These are phyloP conservation scores for Calonectria henricotiae DNA, from an alignment of 2,329 filamentous ascomycete genomes.

Conservation along the genomic window DNA sequence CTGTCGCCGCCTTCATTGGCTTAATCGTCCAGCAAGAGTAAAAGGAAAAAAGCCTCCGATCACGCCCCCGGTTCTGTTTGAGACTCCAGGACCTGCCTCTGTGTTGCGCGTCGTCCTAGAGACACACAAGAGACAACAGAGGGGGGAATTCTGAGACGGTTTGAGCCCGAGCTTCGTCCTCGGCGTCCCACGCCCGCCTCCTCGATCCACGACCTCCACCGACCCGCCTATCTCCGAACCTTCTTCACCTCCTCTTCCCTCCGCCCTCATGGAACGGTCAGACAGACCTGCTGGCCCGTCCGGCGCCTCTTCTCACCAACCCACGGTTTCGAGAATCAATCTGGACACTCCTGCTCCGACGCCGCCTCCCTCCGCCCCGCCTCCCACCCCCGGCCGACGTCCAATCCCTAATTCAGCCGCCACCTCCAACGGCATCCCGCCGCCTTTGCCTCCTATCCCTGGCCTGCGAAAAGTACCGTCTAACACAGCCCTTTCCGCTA, in stretches of 20 bases:
- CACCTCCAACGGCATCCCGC: slow-evolving; percentile 61
- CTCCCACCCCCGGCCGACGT: slow-evolving; percentile 56
- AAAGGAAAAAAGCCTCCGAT: slow-evolving; percentile 33
- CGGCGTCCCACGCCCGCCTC: slow-evolving; percentile 41
- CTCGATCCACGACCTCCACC: slow-evolving; percentile 49
- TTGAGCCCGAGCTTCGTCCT: slow-evolving; percentile 45
- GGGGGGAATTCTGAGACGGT: slow-evolving; percentile 56
- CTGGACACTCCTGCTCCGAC: slow-evolving; percentile 59
- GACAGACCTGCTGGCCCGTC: slow-evolving; percentile 54
- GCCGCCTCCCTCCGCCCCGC: slow-evolving; percentile 39
- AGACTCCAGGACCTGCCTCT: slow-evolving; percentile 48
- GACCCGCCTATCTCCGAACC: slow-evolving; percentile 38
- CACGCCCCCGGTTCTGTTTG: slow-evolving; percentile 43
- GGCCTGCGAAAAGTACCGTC: slow-evolving; percentile 66
- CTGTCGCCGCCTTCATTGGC: slow-evolving; percentile 55
- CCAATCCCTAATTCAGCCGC: slow-evolving; percentile 60
- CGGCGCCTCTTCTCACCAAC: slow-evolving; percentile 49
- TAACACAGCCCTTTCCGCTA: slow-evolving; percentile 65
- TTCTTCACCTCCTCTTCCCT: slow-evolving; percentile 44
- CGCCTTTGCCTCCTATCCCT: slow-evolving; percentile 65
- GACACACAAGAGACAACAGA: slow-evolving; percentile 46
- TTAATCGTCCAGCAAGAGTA: slow-evolving; percentile 42
- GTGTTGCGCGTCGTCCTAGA: slow-evolving; percentile 46
- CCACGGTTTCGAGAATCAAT: slow-evolving; percentile 56
- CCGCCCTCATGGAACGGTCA: slow-evolving; percentile 57